Conservation (phyloP, 176 grass and related monocot species). For the Raddia distichophylla region DNA sequence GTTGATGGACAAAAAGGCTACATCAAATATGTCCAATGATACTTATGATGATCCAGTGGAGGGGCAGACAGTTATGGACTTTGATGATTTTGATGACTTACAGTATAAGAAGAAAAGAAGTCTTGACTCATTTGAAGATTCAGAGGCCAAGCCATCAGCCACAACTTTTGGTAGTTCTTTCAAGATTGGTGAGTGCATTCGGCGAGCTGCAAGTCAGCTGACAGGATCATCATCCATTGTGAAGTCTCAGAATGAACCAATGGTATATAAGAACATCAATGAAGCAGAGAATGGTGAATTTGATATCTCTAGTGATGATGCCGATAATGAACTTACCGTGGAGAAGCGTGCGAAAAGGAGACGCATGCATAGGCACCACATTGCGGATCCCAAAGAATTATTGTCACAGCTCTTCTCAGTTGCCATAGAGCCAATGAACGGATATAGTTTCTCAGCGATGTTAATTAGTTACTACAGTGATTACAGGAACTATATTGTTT, state of each 20-base stretch:
- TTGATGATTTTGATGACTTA: constrained; percentile 59
- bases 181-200: constrained; percentile 96
- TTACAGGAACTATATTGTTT: constrained; percentile 72
- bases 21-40: constrained; percentile 53
- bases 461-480: constrained; percentile 78
- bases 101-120: constrained; percentile 59
- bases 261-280: constrained; percentile 50
- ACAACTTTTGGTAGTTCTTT: constrained; percentile 72
- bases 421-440: constrained; percentile 63
- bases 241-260: constrained; percentile 53
- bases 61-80: constrained; percentile 43
- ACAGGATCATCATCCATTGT: constrained; percentile 67
- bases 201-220: constrained; percentile 87
- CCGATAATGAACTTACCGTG: constrained; percentile 44
- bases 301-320: constrained; percentile 84
- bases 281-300: constrained; percentile 79
- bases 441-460: constrained; percentile 45
- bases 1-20: constrained; percentile 46
- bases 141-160: constrained; percentile 46
- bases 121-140: constrained; percentile 58
- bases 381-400: constrained; percentile 67
- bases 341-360: constrained; percentile 65
- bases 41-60: constrained; percentile 37
- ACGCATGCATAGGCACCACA: constrained; percentile 59
- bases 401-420: constrained; percentile 63